phyloP scores from a whole-genome alignment of 2,329 filamentous ascomycete species.

The Coniella vitis region DNA sequence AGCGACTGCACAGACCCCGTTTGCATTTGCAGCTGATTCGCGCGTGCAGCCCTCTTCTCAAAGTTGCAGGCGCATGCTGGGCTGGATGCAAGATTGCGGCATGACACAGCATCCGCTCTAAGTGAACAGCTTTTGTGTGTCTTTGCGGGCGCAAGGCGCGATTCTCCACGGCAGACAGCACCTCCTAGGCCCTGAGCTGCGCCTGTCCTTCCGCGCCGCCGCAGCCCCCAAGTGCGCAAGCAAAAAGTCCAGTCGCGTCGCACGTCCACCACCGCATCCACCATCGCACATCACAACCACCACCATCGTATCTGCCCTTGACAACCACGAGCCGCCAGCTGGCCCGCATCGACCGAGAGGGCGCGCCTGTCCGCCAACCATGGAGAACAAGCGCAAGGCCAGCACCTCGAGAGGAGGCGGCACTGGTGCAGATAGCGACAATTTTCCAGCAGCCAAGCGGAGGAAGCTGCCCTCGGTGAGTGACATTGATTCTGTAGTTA shows the following conservation, averaged over 20 bases:
- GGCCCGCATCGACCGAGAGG: slow-evolving; percentile 5
- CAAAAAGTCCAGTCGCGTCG: slow-evolving; percentile 1
- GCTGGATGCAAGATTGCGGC: neutral
- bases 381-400: slow-evolving; percentile 54
- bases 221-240: neutral
- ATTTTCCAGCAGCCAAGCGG: slow-evolving; percentile 48
- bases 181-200: neutral
- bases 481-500: slow-evolving; percentile 3
- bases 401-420: slow-evolving; percentile 35
- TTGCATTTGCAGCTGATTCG: neutral
- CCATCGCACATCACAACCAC: neutral
- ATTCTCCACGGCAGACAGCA: neutral
- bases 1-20: neutral
- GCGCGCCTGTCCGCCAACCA: slow-evolving; percentile 23
- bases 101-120: neutral
- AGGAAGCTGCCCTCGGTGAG: slow-evolving; percentile 46
- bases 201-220: neutral
- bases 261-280: neutral
- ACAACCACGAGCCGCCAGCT: neutral
- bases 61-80: neutral
- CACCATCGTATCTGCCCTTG: neutral
- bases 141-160: neutral
- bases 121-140: too few relatives aligned
- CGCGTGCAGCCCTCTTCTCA: neutral
- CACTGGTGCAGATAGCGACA: slow-evolving; percentile 36